A percentile compares a stretch with the other conserved stretches of the same genome.
These are phyloP conservation scores for Cucurbitaria berberidis DNA, from an alignment of 2,329 filamentous ascomycete genomes.

Conservation along the genomic window DNA sequence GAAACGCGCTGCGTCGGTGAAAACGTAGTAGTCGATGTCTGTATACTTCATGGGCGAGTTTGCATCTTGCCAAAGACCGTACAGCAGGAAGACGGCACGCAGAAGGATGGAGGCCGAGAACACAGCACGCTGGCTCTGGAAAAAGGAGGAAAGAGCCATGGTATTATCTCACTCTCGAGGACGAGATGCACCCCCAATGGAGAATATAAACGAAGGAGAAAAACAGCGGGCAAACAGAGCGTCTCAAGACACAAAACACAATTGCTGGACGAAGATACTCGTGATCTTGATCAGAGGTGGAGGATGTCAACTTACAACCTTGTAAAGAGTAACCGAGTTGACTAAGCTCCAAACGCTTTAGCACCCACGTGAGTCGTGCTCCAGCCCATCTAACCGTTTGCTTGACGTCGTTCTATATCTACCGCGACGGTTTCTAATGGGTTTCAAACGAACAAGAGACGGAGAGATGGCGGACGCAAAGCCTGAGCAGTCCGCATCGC, in stretches of 20 bases:
- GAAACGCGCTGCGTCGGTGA: constrained; percentile 91
- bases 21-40: constrained; percentile 98
- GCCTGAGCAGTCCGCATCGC: constrained; percentile 46
- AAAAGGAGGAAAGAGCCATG: constrained; percentile 42
- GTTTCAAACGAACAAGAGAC: constrained; percentile 45
- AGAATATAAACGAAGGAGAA: neutral
- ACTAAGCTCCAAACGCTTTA: constrained; percentile 25
- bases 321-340: constrained; percentile 21
- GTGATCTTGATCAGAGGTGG: neutral
- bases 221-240: neutral
- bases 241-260: neutral
- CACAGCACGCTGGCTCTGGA: constrained; percentile 44
- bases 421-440: constrained; percentile 22
- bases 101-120: constrained; percentile 63
- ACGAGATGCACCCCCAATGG: neutral
- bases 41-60: constrained; percentile 95
- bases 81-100: constrained; percentile 76
- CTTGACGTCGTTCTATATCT: constrained; percentile 19
- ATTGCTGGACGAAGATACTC: neutral
- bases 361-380: constrained; percentile 30
- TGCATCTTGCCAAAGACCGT: constrained; percentile 91
- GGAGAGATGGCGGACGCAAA: constrained; percentile 44
- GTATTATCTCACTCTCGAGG: neutral
- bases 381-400: constrained; percentile 30
- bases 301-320: constrained; percentile 2